Conservation (phyloP, 2,329 filamentous ascomycete species). For the Xylariaceae sp. region DNA sequence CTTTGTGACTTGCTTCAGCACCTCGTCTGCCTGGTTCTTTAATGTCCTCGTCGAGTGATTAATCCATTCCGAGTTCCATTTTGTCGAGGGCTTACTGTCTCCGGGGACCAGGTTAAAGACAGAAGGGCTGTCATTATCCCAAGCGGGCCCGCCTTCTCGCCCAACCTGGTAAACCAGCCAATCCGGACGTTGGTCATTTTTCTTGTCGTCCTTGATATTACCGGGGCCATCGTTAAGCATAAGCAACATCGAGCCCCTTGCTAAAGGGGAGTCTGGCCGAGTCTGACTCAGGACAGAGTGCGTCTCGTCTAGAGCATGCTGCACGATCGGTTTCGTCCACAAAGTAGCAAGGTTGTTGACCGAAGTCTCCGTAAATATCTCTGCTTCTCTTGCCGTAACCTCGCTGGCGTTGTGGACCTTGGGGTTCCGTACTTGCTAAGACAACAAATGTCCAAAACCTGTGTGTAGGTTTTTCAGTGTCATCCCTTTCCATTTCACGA, state of each 20-base stretch:
- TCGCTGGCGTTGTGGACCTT: no score
- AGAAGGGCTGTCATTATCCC: no score
- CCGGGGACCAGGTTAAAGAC: slow-evolving; percentile 3
- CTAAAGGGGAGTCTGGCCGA: no score
- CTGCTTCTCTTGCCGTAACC: background rate
- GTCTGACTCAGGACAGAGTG: background rate
- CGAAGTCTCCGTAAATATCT: background rate
- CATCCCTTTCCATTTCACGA: no score
- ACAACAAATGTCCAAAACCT: no score
- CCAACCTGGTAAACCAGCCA: background rate
- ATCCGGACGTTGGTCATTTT: background rate
- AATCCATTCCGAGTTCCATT: slow-evolving; percentile 9
- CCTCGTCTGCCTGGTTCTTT: background rate
- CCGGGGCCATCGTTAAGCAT: background rate
- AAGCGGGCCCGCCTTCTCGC: background rate
- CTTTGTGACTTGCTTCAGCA: slow-evolving; percentile 7
- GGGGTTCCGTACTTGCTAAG: no score
- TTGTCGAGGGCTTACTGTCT: slow-evolving; percentile 5
- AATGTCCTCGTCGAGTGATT: background rate
- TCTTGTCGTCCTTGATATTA: background rate
- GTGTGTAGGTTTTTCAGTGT: no score
- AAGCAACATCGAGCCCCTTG: background rate
- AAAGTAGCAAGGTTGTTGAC: background rate
- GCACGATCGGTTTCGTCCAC: background rate
- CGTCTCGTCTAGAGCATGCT: background rate